A percentile compares a stretch with the other conserved stretches of the same genome.
These are phyloP conservation scores for Phaeotremella skinneri DNA, from an alignment of 768 basidiomycete species.

Conservation along the genomic window DNA sequence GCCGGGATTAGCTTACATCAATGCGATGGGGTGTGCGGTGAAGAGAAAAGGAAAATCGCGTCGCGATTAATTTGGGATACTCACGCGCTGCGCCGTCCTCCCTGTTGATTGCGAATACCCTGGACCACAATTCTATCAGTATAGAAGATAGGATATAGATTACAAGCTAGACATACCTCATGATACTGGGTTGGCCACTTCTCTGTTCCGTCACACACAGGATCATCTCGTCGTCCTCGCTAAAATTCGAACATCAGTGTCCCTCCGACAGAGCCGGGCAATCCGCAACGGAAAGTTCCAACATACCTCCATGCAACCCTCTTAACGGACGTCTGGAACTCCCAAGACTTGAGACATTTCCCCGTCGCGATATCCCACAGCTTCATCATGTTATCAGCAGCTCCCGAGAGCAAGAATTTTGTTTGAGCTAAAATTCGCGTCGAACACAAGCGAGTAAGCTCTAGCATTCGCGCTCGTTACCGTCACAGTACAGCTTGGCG, in stretches of 20 bases:
- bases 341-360: constrained; percentile 92
- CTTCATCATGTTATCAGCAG: constrained; percentile 89
- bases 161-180: constrained; percentile 55
- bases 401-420: constrained; percentile 79
- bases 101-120: constrained; percentile 81
- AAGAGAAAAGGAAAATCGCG: not conserved
- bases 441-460: not conserved
- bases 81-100: constrained; percentile 78
- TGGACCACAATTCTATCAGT: constrained; percentile 8
- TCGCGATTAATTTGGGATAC: constrained; percentile 54
- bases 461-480: not conserved
- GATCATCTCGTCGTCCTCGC: constrained; percentile 58
- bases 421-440: constrained; percentile 63
- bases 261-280: not conserved
- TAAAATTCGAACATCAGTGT: not conserved
- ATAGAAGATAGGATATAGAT: not conserved
- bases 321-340: constrained; percentile 97
- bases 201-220: constrained; percentile 97
- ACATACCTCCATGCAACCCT: constrained; percentile 75
- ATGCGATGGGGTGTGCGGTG: too few species aligned
- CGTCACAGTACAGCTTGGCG: not conserved
- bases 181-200: constrained; percentile 86
- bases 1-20: too few species aligned
- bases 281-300: not conserved
- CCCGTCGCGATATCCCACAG: constrained; percentile 87